Base-by-base conservation (phyloP, 2,329 filamentous ascomycete species). In the Penicillium sp. region DNA sequence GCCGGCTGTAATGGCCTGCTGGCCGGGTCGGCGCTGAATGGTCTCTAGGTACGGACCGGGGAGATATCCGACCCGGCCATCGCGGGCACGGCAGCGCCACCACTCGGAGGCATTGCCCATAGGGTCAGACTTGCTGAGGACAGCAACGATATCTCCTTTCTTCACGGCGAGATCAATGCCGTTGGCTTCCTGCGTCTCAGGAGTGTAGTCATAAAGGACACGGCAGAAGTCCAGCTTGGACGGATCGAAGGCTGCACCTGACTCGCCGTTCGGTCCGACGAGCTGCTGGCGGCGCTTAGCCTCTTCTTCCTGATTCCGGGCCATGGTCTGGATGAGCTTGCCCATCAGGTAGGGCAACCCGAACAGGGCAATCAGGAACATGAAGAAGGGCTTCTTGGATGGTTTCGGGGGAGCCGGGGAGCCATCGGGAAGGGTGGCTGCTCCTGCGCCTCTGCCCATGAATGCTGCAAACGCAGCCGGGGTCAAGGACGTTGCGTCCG, bases 291-390 rank as follows among this genome's bases (percentile, higher is more conserved):
- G 67, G 41, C 70, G 75, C 64, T 51, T 74, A 64, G 64, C 74
- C 70, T 95, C 88, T 64, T 92, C 88, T 72, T 96, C 89, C 64
- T 93, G 88, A 4, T 84, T 86, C 30, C 86, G 82, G 13, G 91
- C 89, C 33, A 99, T 79, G 1, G 88, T 80, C 65, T 84, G 85
- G 68, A 99, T 97, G 60, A 95, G 82, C 75, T 96, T 99, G 72
- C 88, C 86, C 91, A 99, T 96, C 41, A 99, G 79, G 69, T 95
- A 99, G 5, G 93, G 93, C 12, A 99, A 80, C 45, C 93, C 95
- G 64, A 99, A 95, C 4, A 95, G 91, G 14, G 93, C 92, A 36
- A 95, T 77, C 53, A 96, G 77, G 77, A 99, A 99, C 77, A 99
- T 92, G 66, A 99, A 80, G 63, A 99, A 89, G 0, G 93, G 93